A percentile compares a stretch with the other conserved stretches of the same genome.
Conservation (phyloP, 1,139 yeast genomes). For the Meyerozyma elateridarum region DNA sequence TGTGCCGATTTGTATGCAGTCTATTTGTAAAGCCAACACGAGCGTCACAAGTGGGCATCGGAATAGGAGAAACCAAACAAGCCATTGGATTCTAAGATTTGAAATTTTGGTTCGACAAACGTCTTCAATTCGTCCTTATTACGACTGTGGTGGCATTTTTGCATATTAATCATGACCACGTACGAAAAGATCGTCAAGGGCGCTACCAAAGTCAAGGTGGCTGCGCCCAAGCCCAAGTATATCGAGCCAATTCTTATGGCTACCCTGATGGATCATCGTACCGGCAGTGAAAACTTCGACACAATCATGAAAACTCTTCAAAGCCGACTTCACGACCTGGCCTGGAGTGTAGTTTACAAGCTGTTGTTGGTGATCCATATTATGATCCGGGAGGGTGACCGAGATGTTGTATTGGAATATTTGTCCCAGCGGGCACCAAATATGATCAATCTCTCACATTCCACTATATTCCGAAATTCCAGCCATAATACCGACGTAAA, state of each 20-base stretch:
- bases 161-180: slow-evolving; percentile 41
- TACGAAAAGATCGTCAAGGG: slow-evolving; percentile 46
- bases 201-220: slow-evolving; percentile 59
- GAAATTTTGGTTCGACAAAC: too few relatives aligned
- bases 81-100: too few relatives aligned
- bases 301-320: slow-evolving; percentile 65
- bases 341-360: slow-evolving; percentile 91
- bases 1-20: too few relatives aligned
- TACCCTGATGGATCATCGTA: slow-evolving; percentile 44
- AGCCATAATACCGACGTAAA: slow-evolving; percentile 50
- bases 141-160: too few relatives aligned
- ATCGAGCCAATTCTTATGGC: slow-evolving; percentile 88
- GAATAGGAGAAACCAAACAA: too few relatives aligned
- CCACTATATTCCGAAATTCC: slow-evolving; percentile 27
- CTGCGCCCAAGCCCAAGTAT: slow-evolving; percentile 97
- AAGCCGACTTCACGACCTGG: slow-evolving; percentile 62
- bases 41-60: too few relatives aligned
- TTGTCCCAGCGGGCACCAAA: slow-evolving; percentile 51
- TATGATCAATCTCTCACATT: slow-evolving; percentile 48
- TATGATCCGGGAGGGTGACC: slow-evolving; percentile 89
- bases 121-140: too few relatives aligned
- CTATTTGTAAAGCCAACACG: too few relatives aligned
- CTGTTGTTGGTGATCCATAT: slow-evolving; percentile 80
- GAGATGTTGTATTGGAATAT: slow-evolving; percentile 62
- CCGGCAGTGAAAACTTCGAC: slow-evolving; percentile 53